A percentile compares a stretch with the other conserved stretches of the same genome.
These are phyloP conservation scores for Geum urbanum DNA, from an alignment of 306 rosid genomes.

Conservation along the genomic window DNA sequence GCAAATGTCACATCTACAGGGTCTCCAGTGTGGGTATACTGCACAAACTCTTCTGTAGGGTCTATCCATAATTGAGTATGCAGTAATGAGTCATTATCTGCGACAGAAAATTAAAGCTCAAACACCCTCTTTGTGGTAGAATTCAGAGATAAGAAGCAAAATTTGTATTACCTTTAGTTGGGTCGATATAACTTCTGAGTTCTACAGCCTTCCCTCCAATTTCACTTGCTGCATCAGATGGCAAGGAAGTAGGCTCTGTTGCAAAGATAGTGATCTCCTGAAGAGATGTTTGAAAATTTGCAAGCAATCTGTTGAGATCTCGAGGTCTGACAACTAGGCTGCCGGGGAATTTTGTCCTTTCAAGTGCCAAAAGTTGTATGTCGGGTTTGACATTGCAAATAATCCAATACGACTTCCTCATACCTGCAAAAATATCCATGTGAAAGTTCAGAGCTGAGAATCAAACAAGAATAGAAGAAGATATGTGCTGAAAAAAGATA, in stretches of 20 bases:
- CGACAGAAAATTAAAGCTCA: conserved; percentile 23
- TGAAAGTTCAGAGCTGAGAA: background rate
- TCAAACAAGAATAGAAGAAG: background rate
- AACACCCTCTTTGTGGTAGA: conserved; percentile 16
- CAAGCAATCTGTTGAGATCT: conserved; percentile 78
- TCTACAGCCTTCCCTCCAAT: conserved; percentile 94
- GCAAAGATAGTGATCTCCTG: conserved; percentile 91
- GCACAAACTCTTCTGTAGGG: conserved; percentile 87
- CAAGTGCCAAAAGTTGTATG: conserved; percentile 80
- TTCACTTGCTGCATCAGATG: conserved; percentile 68
- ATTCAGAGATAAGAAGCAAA: conserved; percentile 15
- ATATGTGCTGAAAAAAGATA: background rate
- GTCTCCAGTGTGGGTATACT: conserved; percentile 73
- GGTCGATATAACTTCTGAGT: conserved; percentile 88
- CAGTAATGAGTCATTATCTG: conserved; percentile 72
- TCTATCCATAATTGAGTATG: conserved; percentile 98
- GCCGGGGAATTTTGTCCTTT: conserved; percentile 71
- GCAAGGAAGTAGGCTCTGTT: conserved; percentile 69
- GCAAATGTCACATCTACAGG: conserved; percentile 90
- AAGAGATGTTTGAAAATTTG: conserved; percentile 87
- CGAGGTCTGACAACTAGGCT: conserved; percentile 83
- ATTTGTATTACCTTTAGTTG: conserved; percentile 66
- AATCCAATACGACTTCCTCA: conserved; percentile 80
- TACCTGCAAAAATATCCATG: conserved; percentile 42
- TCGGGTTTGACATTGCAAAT: conserved; percentile 89